These are phyloP conservation scores for Atkinsonella texensis DNA, from an alignment of 2,329 filamentous ascomycete species.

Conservation along the genomic window DNA sequence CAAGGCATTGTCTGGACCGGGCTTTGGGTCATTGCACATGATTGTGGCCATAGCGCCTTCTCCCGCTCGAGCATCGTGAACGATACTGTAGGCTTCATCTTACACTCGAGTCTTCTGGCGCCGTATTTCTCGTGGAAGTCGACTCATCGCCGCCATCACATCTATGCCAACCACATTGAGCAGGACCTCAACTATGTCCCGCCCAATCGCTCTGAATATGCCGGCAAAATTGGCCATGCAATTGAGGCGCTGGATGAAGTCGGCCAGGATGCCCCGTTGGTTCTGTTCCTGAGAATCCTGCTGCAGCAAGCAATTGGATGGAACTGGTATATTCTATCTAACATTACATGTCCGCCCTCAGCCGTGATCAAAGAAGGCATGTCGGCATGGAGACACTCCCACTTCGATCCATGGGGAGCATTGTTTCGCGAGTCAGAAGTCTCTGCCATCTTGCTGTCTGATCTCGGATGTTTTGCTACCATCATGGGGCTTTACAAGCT, in stretches of 20 bases:
- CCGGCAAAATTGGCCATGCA: not conserved
- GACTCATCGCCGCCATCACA: constrained; percentile 58
- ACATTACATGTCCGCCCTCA: constrained; percentile 26
- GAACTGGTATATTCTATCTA: constrained; percentile 51
- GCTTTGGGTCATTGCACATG: constrained; percentile 60
- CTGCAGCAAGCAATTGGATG: constrained; percentile 53
- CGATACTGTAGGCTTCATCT: constrained; percentile 47
- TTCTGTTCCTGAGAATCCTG: constrained; percentile 41
- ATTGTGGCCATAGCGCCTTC: constrained; percentile 59
- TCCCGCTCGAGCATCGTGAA: constrained; percentile 45
- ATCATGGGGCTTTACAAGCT: constrained; percentile 28
- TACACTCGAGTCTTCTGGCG: constrained; percentile 55
- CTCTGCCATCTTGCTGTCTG: constrained; percentile 43
- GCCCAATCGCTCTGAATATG: not conserved
- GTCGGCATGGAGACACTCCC: constrained; percentile 30
- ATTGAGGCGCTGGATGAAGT: constrained; percentile 33
- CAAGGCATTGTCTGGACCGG: constrained; percentile 57
- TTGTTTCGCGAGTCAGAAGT: constrained; percentile 49
- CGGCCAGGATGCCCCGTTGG: constrained; percentile 51
- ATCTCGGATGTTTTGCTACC: constrained; percentile 43
- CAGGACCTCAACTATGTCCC: constrained; percentile 21
- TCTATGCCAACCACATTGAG: constrained; percentile 54
- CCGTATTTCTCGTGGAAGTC: constrained; percentile 66
- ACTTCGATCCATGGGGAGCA: constrained; percentile 49
- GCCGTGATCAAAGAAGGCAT: constrained; percentile 3